Base-by-base conservation (phyloP, 768 basidiomycete species). In the Gautieria morchelliformis region DNA sequence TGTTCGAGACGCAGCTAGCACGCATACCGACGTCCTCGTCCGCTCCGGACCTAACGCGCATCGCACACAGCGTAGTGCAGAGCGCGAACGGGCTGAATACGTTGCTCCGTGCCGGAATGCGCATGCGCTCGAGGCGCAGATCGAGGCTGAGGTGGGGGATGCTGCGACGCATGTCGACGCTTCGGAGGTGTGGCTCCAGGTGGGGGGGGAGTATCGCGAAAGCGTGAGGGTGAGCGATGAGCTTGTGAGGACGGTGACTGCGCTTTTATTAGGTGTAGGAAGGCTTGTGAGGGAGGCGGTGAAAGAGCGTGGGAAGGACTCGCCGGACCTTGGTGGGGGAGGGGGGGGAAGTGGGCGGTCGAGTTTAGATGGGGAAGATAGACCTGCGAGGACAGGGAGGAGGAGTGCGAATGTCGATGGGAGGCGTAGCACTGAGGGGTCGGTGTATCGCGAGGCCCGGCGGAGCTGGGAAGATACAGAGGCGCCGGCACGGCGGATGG, bases 181-280 rank as follows among this genome's bases (percentile, higher is more conserved):
- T 24, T 75, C 72, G 11, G 80, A 83, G 54, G 70, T 89, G 30
- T 91, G 88, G 89, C 73, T 77, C 54, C 71, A 75, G 48, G 78
- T 90, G 5, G 85, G 85, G 0, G 77, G 76, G 9, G 89, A 92
- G 61, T 87, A 82, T 63, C 71, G 88, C 39, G 89, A 92, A 53
- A 78, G 80, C 52, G 61, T 87, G 61, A 74, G 84, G 63, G 77
- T 82, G 55, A 85, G 85, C 59, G 90, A 92, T 66, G 89, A 92
- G 66, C 72, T 90, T 47, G 84, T 91, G 4, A 73, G 90, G 55
- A 82, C 81, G 7, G 72, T 88, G 67, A 92, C 89, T 8, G 83
- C 81, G 42, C 80, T 92, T 58, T 68, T 92, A 61, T 71, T 91
- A n/a, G 84, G 85, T 33, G 75, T 86, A 7, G 88, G 90, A 33